phyloP scores from a whole-genome alignment of 179 eudicot species.

The Monotropa hypopitys region DNA sequence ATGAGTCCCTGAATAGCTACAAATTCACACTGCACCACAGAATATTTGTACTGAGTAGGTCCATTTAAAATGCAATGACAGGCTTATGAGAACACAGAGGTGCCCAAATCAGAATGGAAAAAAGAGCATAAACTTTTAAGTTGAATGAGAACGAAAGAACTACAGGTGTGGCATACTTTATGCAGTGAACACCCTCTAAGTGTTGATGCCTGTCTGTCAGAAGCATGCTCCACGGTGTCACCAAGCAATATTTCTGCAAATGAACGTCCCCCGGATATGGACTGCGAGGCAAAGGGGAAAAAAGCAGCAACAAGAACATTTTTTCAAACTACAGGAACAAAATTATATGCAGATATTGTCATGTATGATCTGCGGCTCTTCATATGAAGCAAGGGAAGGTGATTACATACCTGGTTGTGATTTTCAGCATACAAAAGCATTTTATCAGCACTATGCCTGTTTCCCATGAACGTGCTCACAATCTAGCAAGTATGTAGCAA shows the following conservation, averaged over 20 bases:
- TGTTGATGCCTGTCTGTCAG: constrained; percentile 24
- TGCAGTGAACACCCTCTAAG: constrained; percentile 78
- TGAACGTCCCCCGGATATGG: constrained; percentile 86
- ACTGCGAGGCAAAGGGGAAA: constrained; percentile 29
- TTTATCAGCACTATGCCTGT: constrained; percentile 41
- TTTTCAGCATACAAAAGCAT: constrained; percentile 91
- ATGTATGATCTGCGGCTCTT: not conserved
- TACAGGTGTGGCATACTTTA: constrained; percentile 39
- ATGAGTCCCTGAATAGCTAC: not conserved
- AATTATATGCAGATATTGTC: not conserved
- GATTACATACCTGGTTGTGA: constrained; percentile 89
- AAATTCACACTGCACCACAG: not conserved
- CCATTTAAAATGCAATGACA: not conserved
- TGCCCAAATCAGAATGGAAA: not conserved
- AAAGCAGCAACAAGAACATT: not conserved
- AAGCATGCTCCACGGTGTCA: constrained; percentile 21
- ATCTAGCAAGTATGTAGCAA: constrained; percentile 27
- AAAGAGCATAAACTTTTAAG: not conserved
- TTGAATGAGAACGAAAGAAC: not conserved
- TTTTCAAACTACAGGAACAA: not conserved
- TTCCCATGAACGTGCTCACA: constrained; percentile 55
- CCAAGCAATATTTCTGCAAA: constrained; percentile 82
- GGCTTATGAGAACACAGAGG: not conserved
- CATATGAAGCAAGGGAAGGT: constrained; percentile 4
- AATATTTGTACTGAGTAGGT: not conserved